Evolutionary conservation across 1,284 basidiomycete species (phyloP).

Genomic region (Ustilago xerochloae): DNA sequence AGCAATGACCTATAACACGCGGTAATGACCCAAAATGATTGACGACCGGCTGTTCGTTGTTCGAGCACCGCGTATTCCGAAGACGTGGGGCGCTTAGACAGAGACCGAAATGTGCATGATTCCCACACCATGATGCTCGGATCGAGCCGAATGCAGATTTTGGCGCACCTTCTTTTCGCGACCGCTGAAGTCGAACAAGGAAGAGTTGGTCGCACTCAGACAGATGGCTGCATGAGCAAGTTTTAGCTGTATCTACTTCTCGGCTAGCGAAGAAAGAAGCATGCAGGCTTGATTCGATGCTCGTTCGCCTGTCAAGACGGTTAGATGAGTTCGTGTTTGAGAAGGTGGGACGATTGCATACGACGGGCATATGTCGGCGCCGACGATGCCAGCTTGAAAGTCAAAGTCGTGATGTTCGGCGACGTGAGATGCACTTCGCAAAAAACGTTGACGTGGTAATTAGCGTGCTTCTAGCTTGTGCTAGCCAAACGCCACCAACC

Average conservation of each 20-base stretch:
- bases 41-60: too few species aligned
- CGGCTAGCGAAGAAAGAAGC: not conserved
- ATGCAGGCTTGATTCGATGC: not conserved
- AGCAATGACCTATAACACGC: not conserved
- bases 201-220: not conserved
- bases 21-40: too few species aligned
- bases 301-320: too few species aligned
- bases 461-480: not conserved
- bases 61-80: too few species aligned
- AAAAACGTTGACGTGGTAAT: not conserved
- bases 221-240: not conserved
- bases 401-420: not conserved
- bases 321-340: not conserved
- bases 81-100: too few species aligned
- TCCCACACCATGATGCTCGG: conserved; percentile 4
- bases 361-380: not conserved
- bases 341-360: too few species aligned
- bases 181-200: not conserved
- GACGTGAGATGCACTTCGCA: not conserved
- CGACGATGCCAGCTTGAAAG: not conserved
- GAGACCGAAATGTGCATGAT: not conserved
- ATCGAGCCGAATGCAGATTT: not conserved
- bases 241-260: not conserved
- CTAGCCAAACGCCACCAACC: conserved; percentile 6
- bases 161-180: not conserved